Percentiles rank a stretch among this genome's conserved stretches.
Evolutionary conservation across 257 asterid genomes (phyloP).

Genomic region (Nicotiana obtusifolia): DNA sequence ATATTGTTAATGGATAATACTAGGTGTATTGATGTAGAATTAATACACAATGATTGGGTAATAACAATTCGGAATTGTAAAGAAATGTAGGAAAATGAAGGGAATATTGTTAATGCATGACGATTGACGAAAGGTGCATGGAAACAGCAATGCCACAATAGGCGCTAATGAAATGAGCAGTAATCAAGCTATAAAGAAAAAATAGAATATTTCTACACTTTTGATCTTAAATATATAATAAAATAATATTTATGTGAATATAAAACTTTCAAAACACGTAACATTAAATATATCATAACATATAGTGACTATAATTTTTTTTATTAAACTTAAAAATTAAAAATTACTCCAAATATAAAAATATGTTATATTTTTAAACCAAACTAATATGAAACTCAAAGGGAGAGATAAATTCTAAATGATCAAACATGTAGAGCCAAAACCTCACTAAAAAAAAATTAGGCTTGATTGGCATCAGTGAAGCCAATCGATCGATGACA

Average conservation of each 20-base stretch:
- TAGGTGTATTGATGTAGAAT: background rate
- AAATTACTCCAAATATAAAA: no score
- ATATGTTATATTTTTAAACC: no score
- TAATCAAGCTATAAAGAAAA: no score
- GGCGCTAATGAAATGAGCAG: no score
- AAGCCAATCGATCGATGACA: background rate
- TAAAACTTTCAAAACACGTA: no score
- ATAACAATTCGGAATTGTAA: background rate
- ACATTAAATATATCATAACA: no score
- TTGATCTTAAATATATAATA: no score
- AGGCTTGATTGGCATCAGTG: background rate
- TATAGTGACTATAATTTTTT: no score
- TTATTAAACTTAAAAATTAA: no score
- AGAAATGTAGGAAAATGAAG: background rate
- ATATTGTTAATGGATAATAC: constrained; percentile 6
- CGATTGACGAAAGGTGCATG: background rate
- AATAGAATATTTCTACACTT: no score
- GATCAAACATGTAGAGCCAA: background rate
- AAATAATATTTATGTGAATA: no score
- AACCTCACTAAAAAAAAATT: background rate
- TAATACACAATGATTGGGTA: background rate
- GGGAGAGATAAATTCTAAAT: background rate
- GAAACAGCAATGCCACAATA: background rate
- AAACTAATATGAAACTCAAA: no score
- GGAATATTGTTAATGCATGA: constrained; percentile 4